phyloP scores from a whole-genome alignment of 805 yeast genomes.

The Starmerella vitae region DNA sequence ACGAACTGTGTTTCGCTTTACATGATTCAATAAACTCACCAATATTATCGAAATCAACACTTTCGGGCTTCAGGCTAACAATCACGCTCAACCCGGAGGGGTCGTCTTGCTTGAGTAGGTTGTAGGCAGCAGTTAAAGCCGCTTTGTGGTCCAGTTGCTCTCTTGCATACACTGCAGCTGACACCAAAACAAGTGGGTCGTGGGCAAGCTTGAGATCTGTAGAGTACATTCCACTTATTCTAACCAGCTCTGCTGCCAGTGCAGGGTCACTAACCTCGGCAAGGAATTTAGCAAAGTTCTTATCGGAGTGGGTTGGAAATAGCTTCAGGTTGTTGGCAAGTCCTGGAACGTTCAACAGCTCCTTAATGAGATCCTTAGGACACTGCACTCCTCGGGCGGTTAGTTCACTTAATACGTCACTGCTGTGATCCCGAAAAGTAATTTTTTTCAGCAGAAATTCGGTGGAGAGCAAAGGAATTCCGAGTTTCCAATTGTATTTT shows the following conservation, averaged over 20 bases:
- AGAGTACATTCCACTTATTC: slow-evolving; percentile 9
- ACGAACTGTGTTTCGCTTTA: slow-evolving; percentile 3
- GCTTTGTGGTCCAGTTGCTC: slow-evolving; percentile 1
- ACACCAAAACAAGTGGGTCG: slow-evolving; percentile 11
- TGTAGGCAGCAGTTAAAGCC: slow-evolving; percentile 3
- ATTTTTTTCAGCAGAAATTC: slow-evolving; percentile 9
- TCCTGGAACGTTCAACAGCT: slow-evolving; percentile 1
- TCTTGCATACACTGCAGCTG: slow-evolving; percentile 15
- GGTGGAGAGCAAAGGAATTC: slow-evolving; percentile 8
- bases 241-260: slow-evolving; percentile 13
- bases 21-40: slow-evolving; percentile 7
- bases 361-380: slow-evolving; percentile 3
- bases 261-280: too few relatives aligned
- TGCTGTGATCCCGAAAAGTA: neutral
- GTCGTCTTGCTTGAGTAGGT: slow-evolving; percentile 1
- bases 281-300: too few relatives aligned
- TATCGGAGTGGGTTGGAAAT: slow-evolving; percentile 1
- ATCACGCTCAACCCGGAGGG: slow-evolving; percentile 2
- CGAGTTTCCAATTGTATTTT: slow-evolving; percentile 15
- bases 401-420: neutral
- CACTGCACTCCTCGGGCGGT: slow-evolving; percentile 6
- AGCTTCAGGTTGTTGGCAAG: slow-evolving; percentile 11
- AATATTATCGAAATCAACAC: neutral
- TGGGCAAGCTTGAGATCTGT: slow-evolving; percentile 3
- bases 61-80: neutral